Base-by-base conservation (phyloP, 192 early-diverging fungal genomes). In the Podila epicladia region DNA sequence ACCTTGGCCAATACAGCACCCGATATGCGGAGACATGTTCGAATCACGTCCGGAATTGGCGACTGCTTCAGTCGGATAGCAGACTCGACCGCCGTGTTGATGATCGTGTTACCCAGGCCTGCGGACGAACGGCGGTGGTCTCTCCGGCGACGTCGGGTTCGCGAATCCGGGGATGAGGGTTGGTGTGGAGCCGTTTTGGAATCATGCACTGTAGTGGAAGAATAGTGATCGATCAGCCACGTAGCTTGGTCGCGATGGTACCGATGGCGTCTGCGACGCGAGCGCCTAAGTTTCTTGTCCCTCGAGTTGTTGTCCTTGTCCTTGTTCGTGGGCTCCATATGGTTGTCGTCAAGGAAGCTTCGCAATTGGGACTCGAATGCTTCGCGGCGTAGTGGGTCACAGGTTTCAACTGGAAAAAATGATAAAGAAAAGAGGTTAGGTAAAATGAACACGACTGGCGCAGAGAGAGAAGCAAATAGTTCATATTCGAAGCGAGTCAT, bases 1-100 rank as follows among this genome's bases (percentile, higher is more conserved):
- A 89, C 82, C 19, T 69, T 72, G 31, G 49, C 33, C 0, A 80
- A 17, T 9, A 82, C 64, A 15, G 76, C 53, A 7, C 68, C 67
- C 4, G 82, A 79, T 17, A 73, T 72, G 24, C 69, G 58, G 22
- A 82, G 50, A 19, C 74, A 75, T 5, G 82, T 82, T 24, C 70
- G 66, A 50, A 88, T 72, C 19, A 77, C 79, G 64, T 85, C 85
- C 26, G 89, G 89, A 41, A 90, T 75, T 28, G 89, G 89, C 6
- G 87, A 88, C 63, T 85, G 87, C 62, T 90, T 90, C 3, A 90
- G 53, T 12, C 82, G 62, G 20, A 90, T 83, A 1, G 89, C 89
- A 51, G 82, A 76, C 29, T 82, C 69, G 32, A 90, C 77, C 12
- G 83, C 80, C 0, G 82, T 71, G 9, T 85, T 62, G 48, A 88